phyloP scores from a whole-genome alignment of 2,329 filamentous ascomycete species.

The Xylariales sp. region DNA sequence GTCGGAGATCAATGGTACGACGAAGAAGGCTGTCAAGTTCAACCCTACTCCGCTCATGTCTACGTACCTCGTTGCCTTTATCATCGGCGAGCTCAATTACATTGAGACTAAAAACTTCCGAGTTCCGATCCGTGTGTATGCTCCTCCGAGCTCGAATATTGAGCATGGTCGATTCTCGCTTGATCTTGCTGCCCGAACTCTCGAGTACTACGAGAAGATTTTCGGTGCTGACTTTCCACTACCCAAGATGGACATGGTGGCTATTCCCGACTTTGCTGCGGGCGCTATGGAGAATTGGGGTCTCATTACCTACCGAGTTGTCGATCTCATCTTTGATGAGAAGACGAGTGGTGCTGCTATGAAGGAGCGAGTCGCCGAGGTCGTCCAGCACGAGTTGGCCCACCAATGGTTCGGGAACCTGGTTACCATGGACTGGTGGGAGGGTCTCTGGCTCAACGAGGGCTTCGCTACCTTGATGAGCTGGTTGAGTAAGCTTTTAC shows the following conservation, averaged over 20 bases:
- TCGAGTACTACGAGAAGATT: slow-evolving; percentile 92
- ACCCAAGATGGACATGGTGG: slow-evolving; percentile 95
- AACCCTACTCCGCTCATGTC: slow-evolving; percentile 93
- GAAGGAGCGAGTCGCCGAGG: slow-evolving; percentile 90
- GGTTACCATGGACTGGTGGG: slow-evolving; percentile 98
- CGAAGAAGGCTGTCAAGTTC: slow-evolving; percentile 85
- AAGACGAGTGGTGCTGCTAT: slow-evolving; percentile 83
- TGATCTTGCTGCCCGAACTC: slow-evolving; percentile 80
- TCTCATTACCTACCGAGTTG: slow-evolving; percentile 88
- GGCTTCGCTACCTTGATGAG: slow-evolving; percentile 92
- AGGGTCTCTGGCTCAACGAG: slow-evolving; percentile 93
- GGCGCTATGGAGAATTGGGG: slow-evolving; percentile 99
- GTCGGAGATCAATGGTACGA: slow-evolving; percentile 55
- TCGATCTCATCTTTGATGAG: slow-evolving; percentile 86
- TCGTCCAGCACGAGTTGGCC: slow-evolving; percentile 93
- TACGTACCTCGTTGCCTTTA: slow-evolving; percentile 90
- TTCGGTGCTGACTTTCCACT: slow-evolving; percentile 84
- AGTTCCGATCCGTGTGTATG: slow-evolving; percentile 89
- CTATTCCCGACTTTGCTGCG: slow-evolving; percentile 91
- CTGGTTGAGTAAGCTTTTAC: slow-evolving; percentile 52
- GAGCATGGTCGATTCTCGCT: slow-evolving; percentile 89
- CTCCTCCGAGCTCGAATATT: slow-evolving; percentile 83
- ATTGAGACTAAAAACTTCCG: slow-evolving; percentile 91
- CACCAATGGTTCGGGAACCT: slow-evolving; percentile 99
- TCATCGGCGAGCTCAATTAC: slow-evolving; percentile 89